These are phyloP conservation scores for Candida silvatica DNA, from an alignment of 805 yeast species.

Conservation along the genomic window DNA sequence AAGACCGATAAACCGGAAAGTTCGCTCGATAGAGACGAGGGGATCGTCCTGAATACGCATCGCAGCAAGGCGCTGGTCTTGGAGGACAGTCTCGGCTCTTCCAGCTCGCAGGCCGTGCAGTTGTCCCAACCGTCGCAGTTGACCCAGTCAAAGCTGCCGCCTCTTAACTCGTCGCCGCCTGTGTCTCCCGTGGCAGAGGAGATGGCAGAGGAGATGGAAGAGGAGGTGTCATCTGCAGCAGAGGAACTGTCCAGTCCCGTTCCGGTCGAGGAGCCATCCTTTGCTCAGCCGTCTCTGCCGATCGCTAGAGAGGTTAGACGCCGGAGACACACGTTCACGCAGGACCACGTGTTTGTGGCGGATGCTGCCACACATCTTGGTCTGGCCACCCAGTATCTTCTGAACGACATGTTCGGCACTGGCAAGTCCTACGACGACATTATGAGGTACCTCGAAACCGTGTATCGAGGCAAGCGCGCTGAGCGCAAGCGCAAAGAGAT, in stretches of 20 bases:
- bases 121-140: not conserved
- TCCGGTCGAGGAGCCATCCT: not conserved
- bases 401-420: constrained; percentile 21
- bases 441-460: constrained; percentile 15
- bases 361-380: constrained; percentile 27
- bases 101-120: not conserved
- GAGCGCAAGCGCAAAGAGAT: constrained; percentile 17
- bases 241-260: not conserved
- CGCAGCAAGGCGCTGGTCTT: not conserved
- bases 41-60: not conserved
- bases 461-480: constrained; percentile 16
- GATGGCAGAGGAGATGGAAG: not conserved
- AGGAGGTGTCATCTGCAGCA: too few relatives aligned
- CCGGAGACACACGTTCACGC: constrained; percentile 23
- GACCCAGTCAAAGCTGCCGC: too few relatives aligned
- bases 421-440: constrained; percentile 23
- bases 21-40: not conserved
- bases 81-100: not conserved
- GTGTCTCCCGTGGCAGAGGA: constrained; percentile 3
- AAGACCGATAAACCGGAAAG: not conserved
- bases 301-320: constrained; percentile 11
- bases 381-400: constrained; percentile 17
- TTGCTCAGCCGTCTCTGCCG: not conserved
- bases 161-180: not conserved
- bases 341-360: constrained; percentile 27